These are phyloP conservation scores for Arthrobotrys entomopaga DNA, from an alignment of 2,329 filamentous ascomycete genomes.

Conservation along the genomic window DNA sequence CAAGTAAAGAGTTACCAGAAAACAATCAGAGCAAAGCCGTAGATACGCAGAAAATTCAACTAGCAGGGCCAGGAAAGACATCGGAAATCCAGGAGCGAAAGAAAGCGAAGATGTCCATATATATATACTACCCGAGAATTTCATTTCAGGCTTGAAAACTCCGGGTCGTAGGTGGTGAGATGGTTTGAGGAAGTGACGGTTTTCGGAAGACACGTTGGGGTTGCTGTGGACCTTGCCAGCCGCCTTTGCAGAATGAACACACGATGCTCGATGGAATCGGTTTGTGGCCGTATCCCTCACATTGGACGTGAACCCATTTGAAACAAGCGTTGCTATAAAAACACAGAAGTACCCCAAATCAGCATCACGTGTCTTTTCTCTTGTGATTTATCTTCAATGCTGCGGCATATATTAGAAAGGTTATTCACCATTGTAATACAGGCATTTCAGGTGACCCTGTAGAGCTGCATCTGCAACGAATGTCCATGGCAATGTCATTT, in stretches of 20 bases:
- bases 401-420: constrained; percentile 50
- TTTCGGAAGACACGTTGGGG: constrained; percentile 49
- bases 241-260: constrained; percentile 57
- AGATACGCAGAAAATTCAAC: constrained; percentile 9
- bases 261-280: constrained; percentile 56
- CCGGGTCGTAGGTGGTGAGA: constrained; percentile 39
- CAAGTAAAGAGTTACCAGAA: constrained; percentile 9
- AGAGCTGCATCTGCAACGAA: constrained; percentile 46
- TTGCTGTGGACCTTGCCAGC: constrained; percentile 46
- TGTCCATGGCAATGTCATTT: constrained; percentile 47
- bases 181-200: constrained; percentile 46
- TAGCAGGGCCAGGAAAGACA: constrained; percentile 15
- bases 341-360: constrained; percentile 39
- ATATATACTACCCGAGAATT: constrained; percentile 17
- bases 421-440: constrained; percentile 55
- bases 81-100: constrained; percentile 10
- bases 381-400: constrained; percentile 13
- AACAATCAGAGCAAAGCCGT: constrained; percentile 5
- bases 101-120: constrained; percentile 18
- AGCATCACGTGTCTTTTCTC: constrained; percentile 32
- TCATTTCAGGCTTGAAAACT: constrained; percentile 34
- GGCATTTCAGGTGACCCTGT: constrained; percentile 53
- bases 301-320: constrained; percentile 58
- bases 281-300: constrained; percentile 57
- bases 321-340: constrained; percentile 58